Conservation (phyloP, 805 yeast genomes). For the Saccharomycopsis sp. region DNA sequence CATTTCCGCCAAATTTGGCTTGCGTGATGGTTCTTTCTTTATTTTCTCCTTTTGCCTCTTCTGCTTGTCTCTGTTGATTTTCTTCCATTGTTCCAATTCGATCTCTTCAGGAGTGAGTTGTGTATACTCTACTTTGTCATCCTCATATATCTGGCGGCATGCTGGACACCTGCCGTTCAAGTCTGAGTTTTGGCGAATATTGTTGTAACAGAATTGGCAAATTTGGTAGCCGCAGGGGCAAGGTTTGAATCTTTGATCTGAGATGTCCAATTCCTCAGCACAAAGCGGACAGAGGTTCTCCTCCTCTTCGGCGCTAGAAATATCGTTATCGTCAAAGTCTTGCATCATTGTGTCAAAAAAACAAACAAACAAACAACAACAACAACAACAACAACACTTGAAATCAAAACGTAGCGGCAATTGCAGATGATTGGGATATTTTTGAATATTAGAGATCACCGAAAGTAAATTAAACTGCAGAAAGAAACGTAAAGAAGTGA, state of each 20-base stretch:
- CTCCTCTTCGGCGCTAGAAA: constrained; percentile 14
- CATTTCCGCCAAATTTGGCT: constrained; percentile 91
- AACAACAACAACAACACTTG: no score
- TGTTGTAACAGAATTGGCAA: constrained; percentile 96
- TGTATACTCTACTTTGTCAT: constrained; percentile 83
- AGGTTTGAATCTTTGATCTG: constrained; percentile 93
- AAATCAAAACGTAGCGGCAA: no score
- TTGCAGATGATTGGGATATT: no score
- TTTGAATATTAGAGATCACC: no score
- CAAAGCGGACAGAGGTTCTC: constrained; percentile 68
- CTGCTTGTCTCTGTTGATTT: constrained; percentile 72
- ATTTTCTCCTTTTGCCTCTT: constrained; percentile 84
- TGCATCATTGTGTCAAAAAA: not conserved
- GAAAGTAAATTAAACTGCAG: no score
- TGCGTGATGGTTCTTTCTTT: constrained; percentile 72
- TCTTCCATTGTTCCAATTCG: constrained; percentile 71
- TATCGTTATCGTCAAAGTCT: constrained; percentile 11
- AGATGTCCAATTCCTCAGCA: constrained; percentile 94
- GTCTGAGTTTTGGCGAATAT: constrained; percentile 91
- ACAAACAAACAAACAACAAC: no score
- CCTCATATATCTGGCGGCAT: constrained; percentile 89
- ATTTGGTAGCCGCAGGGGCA: constrained; percentile 99
- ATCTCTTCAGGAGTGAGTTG: constrained; percentile 74
- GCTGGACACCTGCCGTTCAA: constrained; percentile 95
- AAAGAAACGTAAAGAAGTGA: no score